Conservation (phyloP, 1,284 basidiomycete genomes). For the Boletus semigastroideus region DNA sequence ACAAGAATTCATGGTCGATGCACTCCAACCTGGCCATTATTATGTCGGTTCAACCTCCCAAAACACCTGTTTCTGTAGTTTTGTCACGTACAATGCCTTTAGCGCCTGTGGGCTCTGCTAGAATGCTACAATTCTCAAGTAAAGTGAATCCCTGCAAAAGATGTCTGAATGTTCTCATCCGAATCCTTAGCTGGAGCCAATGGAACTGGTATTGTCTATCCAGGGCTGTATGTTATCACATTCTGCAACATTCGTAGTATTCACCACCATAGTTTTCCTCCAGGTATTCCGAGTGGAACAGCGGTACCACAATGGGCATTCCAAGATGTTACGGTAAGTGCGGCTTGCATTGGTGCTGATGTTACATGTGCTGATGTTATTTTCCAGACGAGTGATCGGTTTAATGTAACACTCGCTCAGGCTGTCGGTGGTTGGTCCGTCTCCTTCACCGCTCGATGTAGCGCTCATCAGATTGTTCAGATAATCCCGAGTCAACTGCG, state of each 20-base stretch:
- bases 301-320: slow-evolving; percentile 34
- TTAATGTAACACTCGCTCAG: slow-evolving; percentile 24
- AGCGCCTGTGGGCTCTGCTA: slow-evolving; percentile 38
- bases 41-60: slow-evolving; percentile 10
- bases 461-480: slow-evolving; percentile 12
- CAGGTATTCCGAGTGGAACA: slow-evolving; percentile 27
- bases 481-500: slow-evolving; percentile 30
- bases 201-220: slow-evolving; percentile 31
- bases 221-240: slow-evolving; percentile 15
- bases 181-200: slow-evolving; percentile 27
- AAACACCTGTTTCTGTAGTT: slow-evolving; percentile 34
- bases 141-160: not conserved
- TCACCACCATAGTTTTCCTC: slow-evolving; percentile 21
- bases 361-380: not conserved
- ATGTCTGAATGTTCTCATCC: not conserved
- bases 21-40: slow-evolving; percentile 22
- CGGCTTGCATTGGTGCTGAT: not conserved
- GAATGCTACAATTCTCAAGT: slow-evolving; percentile 18
- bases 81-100: slow-evolving; percentile 33
- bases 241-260: not conserved
- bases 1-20: slow-evolving; percentile 22
- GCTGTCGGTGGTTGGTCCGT: slow-evolving; percentile 24
- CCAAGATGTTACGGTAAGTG: slow-evolving; percentile 32
- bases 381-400: slow-evolving; percentile 15
- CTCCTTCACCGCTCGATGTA: not conserved